Percentiles rank a stretch among this genome's conserved stretches.
These are phyloP conservation scores for Saccharomyces pastorianus DNA, from an alignment of 1,139 yeast genomes.

Conservation along the genomic window DNA sequence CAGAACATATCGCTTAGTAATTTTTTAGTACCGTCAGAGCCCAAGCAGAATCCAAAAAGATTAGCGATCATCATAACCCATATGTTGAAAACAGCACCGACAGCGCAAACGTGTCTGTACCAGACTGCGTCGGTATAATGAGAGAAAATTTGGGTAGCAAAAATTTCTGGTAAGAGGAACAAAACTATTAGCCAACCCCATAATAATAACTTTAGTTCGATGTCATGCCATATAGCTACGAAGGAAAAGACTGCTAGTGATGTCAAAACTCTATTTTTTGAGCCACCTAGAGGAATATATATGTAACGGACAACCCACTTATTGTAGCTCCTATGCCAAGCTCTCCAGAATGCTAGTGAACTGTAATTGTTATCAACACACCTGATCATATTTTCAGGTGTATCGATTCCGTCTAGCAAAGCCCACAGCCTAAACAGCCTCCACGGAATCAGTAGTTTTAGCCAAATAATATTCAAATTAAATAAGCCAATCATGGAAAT, in stretches of 20 bases:
- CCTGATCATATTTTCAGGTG: slow-evolving; percentile 95
- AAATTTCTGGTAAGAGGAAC: slow-evolving; percentile 79
- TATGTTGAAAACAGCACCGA: slow-evolving; percentile 80
- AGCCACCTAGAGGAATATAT: slow-evolving; percentile 85
- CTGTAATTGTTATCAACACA: slow-evolving; percentile 93
- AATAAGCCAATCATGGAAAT: slow-evolving; percentile 90
- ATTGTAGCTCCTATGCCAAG: slow-evolving; percentile 94
- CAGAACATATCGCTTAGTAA: slow-evolving; percentile 64
- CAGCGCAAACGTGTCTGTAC: slow-evolving; percentile 74
- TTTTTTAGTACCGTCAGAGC: slow-evolving; percentile 69
- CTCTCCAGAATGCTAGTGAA: slow-evolving; percentile 91
- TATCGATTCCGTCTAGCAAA: slow-evolving; percentile 79
- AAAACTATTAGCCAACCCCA: slow-evolving; percentile 96
- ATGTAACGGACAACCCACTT: slow-evolving; percentile 79
- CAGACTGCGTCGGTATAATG: slow-evolving; percentile 45
- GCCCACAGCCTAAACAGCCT: slow-evolving; percentile 89
- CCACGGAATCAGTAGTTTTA: slow-evolving; percentile 90
- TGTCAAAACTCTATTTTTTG: slow-evolving; percentile 57
- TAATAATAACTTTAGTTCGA: slow-evolving; percentile 68
- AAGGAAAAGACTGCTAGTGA: slow-evolving; percentile 85
- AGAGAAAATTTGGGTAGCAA: slow-evolving; percentile 41
- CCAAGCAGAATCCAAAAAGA: slow-evolving; percentile 86
- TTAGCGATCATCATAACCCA: slow-evolving; percentile 99
- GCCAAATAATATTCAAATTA: slow-evolving; percentile 85
- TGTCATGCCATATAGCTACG: slow-evolving; percentile 97